Conservation (phyloP, 129 eudicot genomes). For the Arctium lappa region DNA sequence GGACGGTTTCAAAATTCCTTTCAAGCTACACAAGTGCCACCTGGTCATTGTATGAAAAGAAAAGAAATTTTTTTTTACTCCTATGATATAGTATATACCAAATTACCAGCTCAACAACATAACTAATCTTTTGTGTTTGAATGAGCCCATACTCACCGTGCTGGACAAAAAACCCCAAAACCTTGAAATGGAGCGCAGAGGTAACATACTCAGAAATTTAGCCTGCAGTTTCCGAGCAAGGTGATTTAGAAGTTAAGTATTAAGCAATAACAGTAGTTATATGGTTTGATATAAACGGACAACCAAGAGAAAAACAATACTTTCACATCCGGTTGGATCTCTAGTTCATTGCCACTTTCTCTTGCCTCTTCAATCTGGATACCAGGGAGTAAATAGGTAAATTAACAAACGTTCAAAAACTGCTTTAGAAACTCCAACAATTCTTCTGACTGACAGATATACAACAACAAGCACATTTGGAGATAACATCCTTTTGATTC, state of each 20-base stretch:
- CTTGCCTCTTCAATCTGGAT: slow-evolving; percentile 76
- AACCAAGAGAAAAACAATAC: slow-evolving; percentile 31
- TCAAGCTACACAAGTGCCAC: neutral
- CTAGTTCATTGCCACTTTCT: slow-evolving; percentile 64
- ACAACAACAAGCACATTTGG: neutral
- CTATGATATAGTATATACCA: neutral
- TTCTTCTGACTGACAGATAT: neutral
- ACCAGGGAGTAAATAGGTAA: slow-evolving; percentile 14
- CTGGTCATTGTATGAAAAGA: neutral
- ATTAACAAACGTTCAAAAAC: neutral
- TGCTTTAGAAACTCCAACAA: neutral
- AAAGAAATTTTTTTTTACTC: too few relatives aligned
- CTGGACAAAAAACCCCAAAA: slow-evolving; percentile 74
- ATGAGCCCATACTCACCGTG: slow-evolving; percentile 52
- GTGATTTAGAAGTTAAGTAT: neutral
- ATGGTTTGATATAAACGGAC: neutral
- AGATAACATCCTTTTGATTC: neutral
- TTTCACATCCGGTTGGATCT: slow-evolving; percentile 84
- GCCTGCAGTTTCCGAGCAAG: slow-evolving; percentile 49
- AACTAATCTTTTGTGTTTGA: neutral
- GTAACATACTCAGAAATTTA: slow-evolving; percentile 66
- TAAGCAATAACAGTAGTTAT: neutral
- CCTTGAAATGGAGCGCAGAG: slow-evolving; percentile 89
- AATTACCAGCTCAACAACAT: neutral
- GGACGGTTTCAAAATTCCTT: neutral